These are phyloP conservation scores for Terfezia boudieri DNA, from an alignment of 495 filamentous ascomycete species.

Conservation along the genomic window DNA sequence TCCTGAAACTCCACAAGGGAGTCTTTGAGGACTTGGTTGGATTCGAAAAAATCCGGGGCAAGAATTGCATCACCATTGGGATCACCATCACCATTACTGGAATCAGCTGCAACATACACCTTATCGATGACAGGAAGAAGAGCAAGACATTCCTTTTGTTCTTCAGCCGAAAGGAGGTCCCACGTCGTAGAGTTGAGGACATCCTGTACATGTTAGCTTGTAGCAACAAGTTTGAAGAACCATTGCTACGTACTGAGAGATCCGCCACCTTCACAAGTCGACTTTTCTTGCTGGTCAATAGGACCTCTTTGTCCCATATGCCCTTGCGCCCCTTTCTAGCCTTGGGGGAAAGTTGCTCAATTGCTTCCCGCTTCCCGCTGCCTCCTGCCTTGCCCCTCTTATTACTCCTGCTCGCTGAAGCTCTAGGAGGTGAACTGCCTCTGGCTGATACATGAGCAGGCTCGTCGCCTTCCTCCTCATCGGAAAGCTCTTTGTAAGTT, in stretches of 20 bases:
- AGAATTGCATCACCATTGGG: slow-evolving; percentile 5
- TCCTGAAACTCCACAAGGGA: slow-evolving; percentile 6
- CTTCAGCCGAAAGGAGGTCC: slow-evolving; percentile 1
- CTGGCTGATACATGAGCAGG: no score
- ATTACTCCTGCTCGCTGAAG: no score
- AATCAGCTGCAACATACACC: slow-evolving; percentile 4
- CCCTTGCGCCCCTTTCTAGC: neutral
- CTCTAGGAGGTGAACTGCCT: no score
- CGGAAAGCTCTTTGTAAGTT: no score
- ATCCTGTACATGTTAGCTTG: slow-evolving; percentile 1
- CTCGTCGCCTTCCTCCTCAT: no score
- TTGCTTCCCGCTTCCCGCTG: no score
- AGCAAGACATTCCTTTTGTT: slow-evolving; percentile 4
- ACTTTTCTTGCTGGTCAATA: neutral
- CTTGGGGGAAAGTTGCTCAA: no score
- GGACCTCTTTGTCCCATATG: neutral
- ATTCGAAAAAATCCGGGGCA: slow-evolving; percentile 3
- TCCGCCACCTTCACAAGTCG: neutral
- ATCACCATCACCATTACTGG: slow-evolving; percentile 4
- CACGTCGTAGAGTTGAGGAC: slow-evolving; percentile 5
- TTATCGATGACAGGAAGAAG: slow-evolving; percentile 11
- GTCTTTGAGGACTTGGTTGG: slow-evolving; percentile 2
- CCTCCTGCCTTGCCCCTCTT: no score
- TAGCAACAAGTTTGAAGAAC: neutral
- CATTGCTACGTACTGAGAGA: neutral